Evolutionary conservation across 2,329 filamentous ascomycete species (phyloP).

Genomic region (Neofusicoccum ribis): DNA sequence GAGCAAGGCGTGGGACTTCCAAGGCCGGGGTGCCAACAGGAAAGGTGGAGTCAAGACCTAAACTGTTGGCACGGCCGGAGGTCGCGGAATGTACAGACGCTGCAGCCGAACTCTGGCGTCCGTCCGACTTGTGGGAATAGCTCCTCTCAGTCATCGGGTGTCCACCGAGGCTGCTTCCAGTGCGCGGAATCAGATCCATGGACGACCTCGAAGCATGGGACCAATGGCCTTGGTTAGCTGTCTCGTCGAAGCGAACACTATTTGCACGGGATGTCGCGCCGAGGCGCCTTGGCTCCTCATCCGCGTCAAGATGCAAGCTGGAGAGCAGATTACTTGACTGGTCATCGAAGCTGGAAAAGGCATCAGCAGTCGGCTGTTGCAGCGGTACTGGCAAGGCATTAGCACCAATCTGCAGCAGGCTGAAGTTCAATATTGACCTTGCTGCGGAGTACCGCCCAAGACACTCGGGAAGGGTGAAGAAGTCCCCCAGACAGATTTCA

Average conservation of each 20-base stretch:
- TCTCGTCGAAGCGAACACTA: conserved; percentile 96
- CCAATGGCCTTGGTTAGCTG: conserved; percentile 88
- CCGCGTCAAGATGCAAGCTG: conserved; percentile 79
- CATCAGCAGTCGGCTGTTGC: conserved; percentile 76
- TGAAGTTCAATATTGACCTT: conserved; percentile 59
- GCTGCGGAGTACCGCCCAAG: conserved; percentile 78
- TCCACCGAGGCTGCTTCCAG: conserved; percentile 75
- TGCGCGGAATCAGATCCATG: conserved; percentile 77
- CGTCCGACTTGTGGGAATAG: conserved; percentile 93
- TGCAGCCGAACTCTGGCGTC: conserved; percentile 88
- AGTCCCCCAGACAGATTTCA: conserved; percentile 86
- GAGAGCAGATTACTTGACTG: conserved; percentile 77
- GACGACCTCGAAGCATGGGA: conserved; percentile 79
- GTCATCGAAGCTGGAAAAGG: conserved; percentile 89
- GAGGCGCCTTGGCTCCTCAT: conserved; percentile 81
- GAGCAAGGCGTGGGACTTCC: conserved; percentile 73
- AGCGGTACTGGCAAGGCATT: conserved; percentile 64
- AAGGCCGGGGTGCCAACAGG: conserved; percentile 48
- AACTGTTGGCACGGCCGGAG: conserved; percentile 81
- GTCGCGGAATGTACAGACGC: conserved; percentile 76
- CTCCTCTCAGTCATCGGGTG: conserved; percentile 86
- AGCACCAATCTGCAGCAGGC: conserved; percentile 21
- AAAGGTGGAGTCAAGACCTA: conserved; percentile 75
- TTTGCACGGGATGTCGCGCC: conserved; percentile 90
- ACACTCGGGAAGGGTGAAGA: conserved; percentile 86